Evolutionary conservation across 2,329 filamentous ascomycete species (phyloP).

Genomic region (Sporothrix mexicana): DNA sequence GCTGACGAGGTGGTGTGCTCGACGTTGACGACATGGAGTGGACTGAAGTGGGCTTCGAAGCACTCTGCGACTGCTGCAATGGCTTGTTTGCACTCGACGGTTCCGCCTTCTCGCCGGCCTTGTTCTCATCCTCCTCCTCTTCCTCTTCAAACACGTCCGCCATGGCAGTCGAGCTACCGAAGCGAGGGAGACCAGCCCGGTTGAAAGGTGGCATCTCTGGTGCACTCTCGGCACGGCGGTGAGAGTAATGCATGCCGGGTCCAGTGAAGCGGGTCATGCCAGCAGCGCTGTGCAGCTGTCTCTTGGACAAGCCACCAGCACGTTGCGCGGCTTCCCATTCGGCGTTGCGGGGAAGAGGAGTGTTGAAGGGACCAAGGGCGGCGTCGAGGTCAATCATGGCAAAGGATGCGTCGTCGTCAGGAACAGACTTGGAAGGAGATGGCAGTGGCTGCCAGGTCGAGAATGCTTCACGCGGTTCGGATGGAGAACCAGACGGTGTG

Average conservation of each 20-base stretch:
- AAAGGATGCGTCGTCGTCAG: conserved; percentile 69
- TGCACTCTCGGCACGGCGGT: conserved; percentile 79
- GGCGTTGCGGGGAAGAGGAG: conserved; percentile 67
- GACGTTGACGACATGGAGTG: conserved; percentile 25
- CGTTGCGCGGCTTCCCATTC: conserved; percentile 72
- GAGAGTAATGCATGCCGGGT: conserved; percentile 73
- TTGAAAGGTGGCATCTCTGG: conserved; percentile 81
- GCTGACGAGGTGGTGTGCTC: conserved; percentile 19
- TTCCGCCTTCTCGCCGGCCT: not conserved
- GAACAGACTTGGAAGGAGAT: conserved; percentile 41
- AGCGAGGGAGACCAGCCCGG: conserved; percentile 63
- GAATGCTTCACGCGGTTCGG: conserved; percentile 37
- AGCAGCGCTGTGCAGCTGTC: conserved; percentile 77
- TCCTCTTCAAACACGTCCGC: conserved; percentile 88
- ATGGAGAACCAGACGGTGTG: conserved; percentile 48
- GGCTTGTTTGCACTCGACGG: not conserved
- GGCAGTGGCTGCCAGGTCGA: conserved; percentile 49
- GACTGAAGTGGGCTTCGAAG: conserved; percentile 26
- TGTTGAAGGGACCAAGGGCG: conserved; percentile 90
- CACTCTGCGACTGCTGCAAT: not conserved
- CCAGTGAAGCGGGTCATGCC: conserved; percentile 71
- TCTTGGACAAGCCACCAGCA: conserved; percentile 62
- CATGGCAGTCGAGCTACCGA: conserved; percentile 74
- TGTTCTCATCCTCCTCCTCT: conserved; percentile 62
- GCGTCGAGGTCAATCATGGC: conserved; percentile 94